These are phyloP conservation scores for Sclerotinia trifoliorum DNA, from an alignment of 2,329 filamentous ascomycete species.

Conservation along the genomic window DNA sequence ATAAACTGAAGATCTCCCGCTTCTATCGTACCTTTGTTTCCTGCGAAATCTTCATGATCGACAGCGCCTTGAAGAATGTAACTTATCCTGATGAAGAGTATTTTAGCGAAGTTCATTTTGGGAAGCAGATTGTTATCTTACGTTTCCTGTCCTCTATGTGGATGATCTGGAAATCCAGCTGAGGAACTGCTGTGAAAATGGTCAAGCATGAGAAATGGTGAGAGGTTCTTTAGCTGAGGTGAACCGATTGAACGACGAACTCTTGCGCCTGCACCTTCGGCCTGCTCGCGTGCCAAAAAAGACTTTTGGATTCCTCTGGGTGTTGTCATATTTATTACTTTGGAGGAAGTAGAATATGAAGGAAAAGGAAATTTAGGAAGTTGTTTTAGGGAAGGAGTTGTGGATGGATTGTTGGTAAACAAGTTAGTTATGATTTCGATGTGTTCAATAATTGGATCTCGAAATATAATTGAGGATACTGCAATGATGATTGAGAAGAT, in stretches of 20 bases:
- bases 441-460: slow-evolving; percentile 29
- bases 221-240: slow-evolving; percentile 77
- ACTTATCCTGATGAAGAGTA: slow-evolving; percentile 56
- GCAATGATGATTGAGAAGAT: slow-evolving; percentile 35
- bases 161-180: slow-evolving; percentile 87
- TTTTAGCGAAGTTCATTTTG: background rate
- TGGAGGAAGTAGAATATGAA: slow-evolving; percentile 28
- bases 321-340: slow-evolving; percentile 56
- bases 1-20: slow-evolving; percentile 96
- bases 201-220: slow-evolving; percentile 94
- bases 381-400: slow-evolving; percentile 23
- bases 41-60: slow-evolving; percentile 90
- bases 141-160: slow-evolving; percentile 54
- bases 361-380: slow-evolving; percentile 28
- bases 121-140: background rate
- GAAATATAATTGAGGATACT: slow-evolving; percentile 34
- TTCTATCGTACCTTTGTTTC: slow-evolving; percentile 78
- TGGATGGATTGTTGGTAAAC: slow-evolving; percentile 26
- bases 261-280: slow-evolving; percentile 82
- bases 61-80: slow-evolving; percentile 84
- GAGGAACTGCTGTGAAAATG: slow-evolving; percentile 80
- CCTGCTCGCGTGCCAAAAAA: slow-evolving; percentile 80
- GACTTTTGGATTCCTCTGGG: slow-evolving; percentile 77
- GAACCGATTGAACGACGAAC: slow-evolving; percentile 89
- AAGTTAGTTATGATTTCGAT: slow-evolving; percentile 28